Evolutionary conservation across 2,329 filamentous ascomycete species (phyloP).

Genomic region (Amesomyces nigricolor): DNA sequence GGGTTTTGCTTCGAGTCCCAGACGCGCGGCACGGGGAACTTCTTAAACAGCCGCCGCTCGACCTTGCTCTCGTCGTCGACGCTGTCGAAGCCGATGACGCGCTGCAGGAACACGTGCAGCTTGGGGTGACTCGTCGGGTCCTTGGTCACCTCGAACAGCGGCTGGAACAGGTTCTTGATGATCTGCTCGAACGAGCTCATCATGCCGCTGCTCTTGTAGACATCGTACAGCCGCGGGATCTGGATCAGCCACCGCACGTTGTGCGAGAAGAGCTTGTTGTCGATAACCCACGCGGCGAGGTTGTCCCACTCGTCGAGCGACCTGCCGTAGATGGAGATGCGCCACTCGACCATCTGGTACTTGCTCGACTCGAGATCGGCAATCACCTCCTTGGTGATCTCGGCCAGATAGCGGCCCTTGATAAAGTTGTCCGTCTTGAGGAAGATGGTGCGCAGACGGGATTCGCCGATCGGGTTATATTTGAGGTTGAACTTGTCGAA

Average conservation of each 20-base stretch:
- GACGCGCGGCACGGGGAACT: constrained; percentile 82
- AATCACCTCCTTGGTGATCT: constrained; percentile 98
- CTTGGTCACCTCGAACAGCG: constrained; percentile 88
- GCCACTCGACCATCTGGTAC: constrained; percentile 99
- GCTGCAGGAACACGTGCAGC: constrained; percentile 86
- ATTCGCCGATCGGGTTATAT: constrained; percentile 96
- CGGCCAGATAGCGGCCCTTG: constrained; percentile 87
- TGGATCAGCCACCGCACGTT: constrained; percentile 98
- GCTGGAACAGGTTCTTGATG: constrained; percentile 85
- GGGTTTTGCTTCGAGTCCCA: constrained; percentile 95
- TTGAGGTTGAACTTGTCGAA: constrained; percentile 99
- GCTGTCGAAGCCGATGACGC: constrained; percentile 94
- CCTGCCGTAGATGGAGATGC: constrained; percentile 93
- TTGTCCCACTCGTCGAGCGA: constrained; percentile 96
- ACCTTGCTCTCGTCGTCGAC: constrained; percentile 98
- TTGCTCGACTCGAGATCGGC: constrained; percentile 96
- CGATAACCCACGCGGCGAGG: constrained; percentile 91
- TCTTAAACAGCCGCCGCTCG: constrained; percentile 88
- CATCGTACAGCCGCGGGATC: constrained; percentile 87
- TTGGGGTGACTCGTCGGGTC: constrained; percentile 84
- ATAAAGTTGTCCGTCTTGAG: constrained; percentile 98
- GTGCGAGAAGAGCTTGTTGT: constrained; percentile 96
- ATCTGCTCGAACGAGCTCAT: constrained; percentile 90
- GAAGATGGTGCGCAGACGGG: constrained; percentile 93
- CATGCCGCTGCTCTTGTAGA: constrained; percentile 83